phyloP scores from a whole-genome alignment of 2,329 filamentous ascomycete species.

The Paecilomyces dactylethromorphus region DNA sequence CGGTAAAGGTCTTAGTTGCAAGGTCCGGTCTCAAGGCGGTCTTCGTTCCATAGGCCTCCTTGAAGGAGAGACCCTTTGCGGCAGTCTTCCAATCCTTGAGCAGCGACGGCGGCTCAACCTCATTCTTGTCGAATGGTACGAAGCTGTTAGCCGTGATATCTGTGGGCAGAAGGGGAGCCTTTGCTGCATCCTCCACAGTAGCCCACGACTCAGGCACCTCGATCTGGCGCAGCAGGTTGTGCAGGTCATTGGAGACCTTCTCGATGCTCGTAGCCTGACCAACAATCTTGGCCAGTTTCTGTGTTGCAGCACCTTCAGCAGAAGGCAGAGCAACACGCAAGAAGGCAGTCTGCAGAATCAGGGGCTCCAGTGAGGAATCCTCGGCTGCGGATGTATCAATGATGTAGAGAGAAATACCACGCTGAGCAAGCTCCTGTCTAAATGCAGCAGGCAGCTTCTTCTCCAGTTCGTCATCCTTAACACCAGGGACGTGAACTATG shows the following conservation, averaged over 20 bases:
- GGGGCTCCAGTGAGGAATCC: constrained; percentile 59
- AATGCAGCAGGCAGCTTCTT: constrained; percentile 69
- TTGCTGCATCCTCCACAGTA: constrained; percentile 49
- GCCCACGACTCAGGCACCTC: constrained; percentile 77
- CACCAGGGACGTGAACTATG: constrained; percentile 67
- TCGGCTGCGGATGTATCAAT: constrained; percentile 66
- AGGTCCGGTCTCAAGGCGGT: constrained; percentile 75
- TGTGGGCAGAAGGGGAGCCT: constrained; percentile 46
- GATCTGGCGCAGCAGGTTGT: constrained; percentile 63
- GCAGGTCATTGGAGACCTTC: constrained; percentile 54
- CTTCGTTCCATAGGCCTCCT: constrained; percentile 80
- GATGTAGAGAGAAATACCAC: constrained; percentile 64
- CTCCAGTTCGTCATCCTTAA: constrained; percentile 84
- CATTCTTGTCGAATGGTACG: constrained; percentile 67
- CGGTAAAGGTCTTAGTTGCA: constrained; percentile 74
- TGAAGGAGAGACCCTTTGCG: constrained; percentile 85
- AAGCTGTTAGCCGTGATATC: constrained; percentile 77
- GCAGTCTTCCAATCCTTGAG: constrained; percentile 75
- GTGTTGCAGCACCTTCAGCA: constrained; percentile 53
- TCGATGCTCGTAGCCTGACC: constrained; percentile 57
- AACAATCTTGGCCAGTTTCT: constrained; percentile 59
- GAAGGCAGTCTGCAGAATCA: constrained; percentile 76
- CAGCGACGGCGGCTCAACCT: constrained; percentile 59
- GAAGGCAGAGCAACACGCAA: constrained; percentile 67
- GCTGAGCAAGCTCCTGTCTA: constrained; percentile 64